Percentiles rank a stretch among this genome's conserved stretches.
Conservation (phyloP, 768 basidiomycete genomes). For the Phlebiopsis gigantea region DNA sequence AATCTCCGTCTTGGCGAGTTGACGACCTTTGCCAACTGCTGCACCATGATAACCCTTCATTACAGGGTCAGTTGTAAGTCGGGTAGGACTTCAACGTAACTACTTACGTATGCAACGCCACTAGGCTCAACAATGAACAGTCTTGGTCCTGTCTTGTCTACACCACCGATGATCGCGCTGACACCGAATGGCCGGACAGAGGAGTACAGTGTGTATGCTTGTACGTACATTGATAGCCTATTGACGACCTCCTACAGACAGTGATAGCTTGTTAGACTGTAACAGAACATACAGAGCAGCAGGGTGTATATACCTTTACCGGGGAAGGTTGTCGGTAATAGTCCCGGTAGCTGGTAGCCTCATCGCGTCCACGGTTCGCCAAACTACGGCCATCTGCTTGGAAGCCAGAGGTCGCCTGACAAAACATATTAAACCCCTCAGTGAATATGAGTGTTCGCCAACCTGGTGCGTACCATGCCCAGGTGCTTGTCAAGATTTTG, state of each 20-base stretch:
- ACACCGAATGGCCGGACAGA: conserved; percentile 97
- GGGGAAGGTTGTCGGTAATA: conserved; percentile 69
- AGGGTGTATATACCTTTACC: conserved; percentile 56
- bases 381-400: conserved; percentile 91
- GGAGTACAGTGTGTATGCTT: conserved; percentile 95
- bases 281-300: neutral
- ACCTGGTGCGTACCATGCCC: conserved; percentile 72
- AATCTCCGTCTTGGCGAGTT: conserved; percentile 95
- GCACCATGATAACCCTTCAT: conserved; percentile 88
- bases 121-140: conserved; percentile 93
- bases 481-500: conserved; percentile 92
- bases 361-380: conserved; percentile 78
- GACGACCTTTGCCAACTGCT: conserved; percentile 97
- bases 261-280: neutral
- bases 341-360: conserved; percentile 71
- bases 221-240: conserved; percentile 84
- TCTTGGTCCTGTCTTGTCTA: conserved; percentile 83
- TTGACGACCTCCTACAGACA: conserved; percentile 52
- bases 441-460: neutral
- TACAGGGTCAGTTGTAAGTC: too few relatives aligned
- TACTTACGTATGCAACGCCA: conserved; percentile 80
- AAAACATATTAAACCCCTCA: too few relatives aligned
- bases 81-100: neutral
- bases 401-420: conserved; percentile 86
- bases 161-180: conserved; percentile 83